phyloP scores from a whole-genome alignment of 768 basidiomycete genomes.

The Tricholoma matsutake region DNA sequence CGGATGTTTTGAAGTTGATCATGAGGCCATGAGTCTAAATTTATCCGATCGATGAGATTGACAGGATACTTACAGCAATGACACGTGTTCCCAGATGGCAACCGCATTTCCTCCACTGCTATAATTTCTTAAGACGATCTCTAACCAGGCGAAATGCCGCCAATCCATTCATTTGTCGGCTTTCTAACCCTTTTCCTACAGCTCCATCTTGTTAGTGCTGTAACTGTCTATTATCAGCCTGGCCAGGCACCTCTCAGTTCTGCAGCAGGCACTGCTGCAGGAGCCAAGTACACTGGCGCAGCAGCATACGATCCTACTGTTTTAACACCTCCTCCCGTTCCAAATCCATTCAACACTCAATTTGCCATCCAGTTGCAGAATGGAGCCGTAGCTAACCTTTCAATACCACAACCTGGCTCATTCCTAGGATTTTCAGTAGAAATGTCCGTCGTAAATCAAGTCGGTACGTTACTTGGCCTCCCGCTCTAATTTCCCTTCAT shows the following conservation, averaged over 20 bases:
- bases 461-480: slow-evolving; percentile 37
- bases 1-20: too few relatives aligned
- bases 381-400: slow-evolving; percentile 30
- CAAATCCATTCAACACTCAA: slow-evolving; percentile 39
- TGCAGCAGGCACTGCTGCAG: slow-evolving; percentile 29
- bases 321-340: slow-evolving; percentile 50
- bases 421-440: slow-evolving; percentile 62
- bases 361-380: slow-evolving; percentile 45
- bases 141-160: background rate
- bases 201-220: slow-evolving; percentile 5
- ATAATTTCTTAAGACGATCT: too few relatives aligned
- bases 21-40: too few relatives aligned
- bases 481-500: background rate
- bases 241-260: slow-evolving; percentile 26
- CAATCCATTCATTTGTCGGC: slow-evolving; percentile 1
- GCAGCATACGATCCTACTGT: slow-evolving; percentile 52
- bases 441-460: slow-evolving; percentile 57
- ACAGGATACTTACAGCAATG: too few relatives aligned
- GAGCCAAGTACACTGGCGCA: slow-evolving; percentile 44
- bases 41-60: too few relatives aligned
- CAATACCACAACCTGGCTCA: slow-evolving; percentile 33
- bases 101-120: too few relatives aligned
- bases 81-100: too few relatives aligned
- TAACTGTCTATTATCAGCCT: slow-evolving; percentile 36
- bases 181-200: slow-evolving; percentile 5